Evolutionary conservation across 345 rosid species (phyloP).

Genomic region (Garcia nutans): DNA sequence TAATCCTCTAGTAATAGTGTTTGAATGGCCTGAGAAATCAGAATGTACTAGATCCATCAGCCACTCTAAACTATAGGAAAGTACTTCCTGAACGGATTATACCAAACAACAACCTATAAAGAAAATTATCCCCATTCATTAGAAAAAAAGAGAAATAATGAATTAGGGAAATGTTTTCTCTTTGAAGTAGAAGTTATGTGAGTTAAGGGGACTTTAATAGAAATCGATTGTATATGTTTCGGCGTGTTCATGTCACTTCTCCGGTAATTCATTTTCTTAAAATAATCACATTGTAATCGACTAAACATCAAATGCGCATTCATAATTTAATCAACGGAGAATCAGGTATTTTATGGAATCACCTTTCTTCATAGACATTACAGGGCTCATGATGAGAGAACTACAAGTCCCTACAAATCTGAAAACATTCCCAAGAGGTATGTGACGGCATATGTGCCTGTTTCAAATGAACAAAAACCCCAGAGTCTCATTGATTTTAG

Average conservation of each 20-base stretch:
- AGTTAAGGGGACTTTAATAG: not conserved
- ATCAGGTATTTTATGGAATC: slow-evolving; percentile 2
- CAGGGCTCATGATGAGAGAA: slow-evolving; percentile 31
- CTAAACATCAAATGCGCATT: not conserved
- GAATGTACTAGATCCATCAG: slow-evolving; percentile 26
- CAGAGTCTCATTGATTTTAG: too few species aligned
- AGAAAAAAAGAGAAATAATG: not conserved
- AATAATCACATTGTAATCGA: not conserved
- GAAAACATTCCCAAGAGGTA: slow-evolving; percentile 34
- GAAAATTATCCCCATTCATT: slow-evolving; percentile 10
- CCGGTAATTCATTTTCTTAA: not conserved
- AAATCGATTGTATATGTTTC: not conserved
- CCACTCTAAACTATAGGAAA: slow-evolving; percentile 22
- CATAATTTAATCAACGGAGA: not conserved
- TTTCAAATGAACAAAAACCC: not conserved
- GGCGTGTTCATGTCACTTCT: not conserved
- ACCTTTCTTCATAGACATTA: slow-evolving; percentile 56
- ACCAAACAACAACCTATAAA: slow-evolving; percentile 17
- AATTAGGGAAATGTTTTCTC: not conserved
- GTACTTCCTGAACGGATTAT: slow-evolving; percentile 25
- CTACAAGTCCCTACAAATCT: slow-evolving; percentile 41
- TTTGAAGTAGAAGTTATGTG: not conserved
- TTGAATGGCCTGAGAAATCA: slow-evolving; percentile 52
- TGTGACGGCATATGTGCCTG: slow-evolving; percentile 55
- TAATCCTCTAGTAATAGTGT: slow-evolving; percentile 36